Percentiles rank a stretch among this genome's conserved stretches.
Conservation (phyloP, 768 basidiomycete species). For the Polyporus arcularius region DNA sequence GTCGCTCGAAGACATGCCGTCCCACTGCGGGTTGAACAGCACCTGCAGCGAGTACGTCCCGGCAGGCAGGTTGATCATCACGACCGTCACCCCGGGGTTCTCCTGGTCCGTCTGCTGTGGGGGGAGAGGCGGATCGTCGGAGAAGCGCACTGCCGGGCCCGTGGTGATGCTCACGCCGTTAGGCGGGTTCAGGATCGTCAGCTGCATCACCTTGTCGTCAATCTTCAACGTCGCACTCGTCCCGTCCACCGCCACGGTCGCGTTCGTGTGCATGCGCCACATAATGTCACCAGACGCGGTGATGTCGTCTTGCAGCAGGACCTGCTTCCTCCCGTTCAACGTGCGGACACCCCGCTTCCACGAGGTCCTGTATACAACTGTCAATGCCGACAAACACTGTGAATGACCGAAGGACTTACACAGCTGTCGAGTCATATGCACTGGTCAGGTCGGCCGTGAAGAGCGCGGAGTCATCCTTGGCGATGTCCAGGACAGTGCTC, state of each 20-base stretch:
- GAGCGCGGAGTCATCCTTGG: constrained; percentile 73
- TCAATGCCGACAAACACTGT: background rate
- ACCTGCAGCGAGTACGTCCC: constrained; percentile 82
- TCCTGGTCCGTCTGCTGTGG: constrained; percentile 60
- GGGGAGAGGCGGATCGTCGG: constrained; percentile 65
- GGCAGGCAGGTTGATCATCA: constrained; percentile 65
- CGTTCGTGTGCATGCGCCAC: constrained; percentile 98
- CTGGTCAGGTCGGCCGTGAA: constrained; percentile 76
- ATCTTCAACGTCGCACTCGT: constrained; percentile 76
- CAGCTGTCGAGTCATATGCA: constrained; percentile 61
- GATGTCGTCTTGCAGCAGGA: constrained; percentile 94
- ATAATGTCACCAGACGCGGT: constrained; percentile 55
- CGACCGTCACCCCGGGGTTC: constrained; percentile 79
- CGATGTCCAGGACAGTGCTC: constrained; percentile 72
- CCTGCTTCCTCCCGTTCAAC: constrained; percentile 82
- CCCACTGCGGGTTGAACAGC: constrained; percentile 94
- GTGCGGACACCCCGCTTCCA: constrained; percentile 84
- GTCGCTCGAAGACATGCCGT: constrained; percentile 56
- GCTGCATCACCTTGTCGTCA: constrained; percentile 64
- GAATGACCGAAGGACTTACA: constrained; percentile 46
- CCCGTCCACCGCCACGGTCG: constrained; percentile 65
- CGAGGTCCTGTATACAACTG: constrained; percentile 49
- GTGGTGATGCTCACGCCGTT: constrained; percentile 65
- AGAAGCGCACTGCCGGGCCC: constrained; percentile 53
- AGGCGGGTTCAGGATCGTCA: constrained; percentile 68